Evolutionary conservation across 2,329 filamentous ascomycete genomes (phyloP).

Genomic region (Microdochium trichocladiopsis): DNA sequence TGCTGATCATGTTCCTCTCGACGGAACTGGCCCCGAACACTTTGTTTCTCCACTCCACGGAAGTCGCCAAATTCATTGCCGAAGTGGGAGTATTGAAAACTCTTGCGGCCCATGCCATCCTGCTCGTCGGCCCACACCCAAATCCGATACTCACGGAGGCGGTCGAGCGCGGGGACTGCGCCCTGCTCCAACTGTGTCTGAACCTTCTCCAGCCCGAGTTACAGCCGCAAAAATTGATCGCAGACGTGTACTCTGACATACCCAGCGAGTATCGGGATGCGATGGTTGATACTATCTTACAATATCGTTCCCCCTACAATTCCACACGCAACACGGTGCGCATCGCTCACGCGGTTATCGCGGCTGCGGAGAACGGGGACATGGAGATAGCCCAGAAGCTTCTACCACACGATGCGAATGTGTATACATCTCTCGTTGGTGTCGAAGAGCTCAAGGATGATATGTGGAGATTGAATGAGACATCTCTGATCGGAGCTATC

Average conservation of each 20-base stretch:
- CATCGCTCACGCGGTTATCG: not conserved
- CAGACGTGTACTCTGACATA: not conserved
- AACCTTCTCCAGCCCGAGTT: not conserved
- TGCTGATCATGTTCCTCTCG: not conserved
- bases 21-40: not conserved
- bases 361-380: not conserved
- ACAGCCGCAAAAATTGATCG: not conserved
- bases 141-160: not conserved
- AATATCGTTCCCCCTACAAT: not conserved
- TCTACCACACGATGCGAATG: not conserved
- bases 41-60: not conserved
- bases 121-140: not conserved
- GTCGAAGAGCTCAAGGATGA: not conserved
- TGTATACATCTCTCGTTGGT: not conserved
- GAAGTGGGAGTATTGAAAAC: not conserved
- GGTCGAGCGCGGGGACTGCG: not conserved
- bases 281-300: not conserved
- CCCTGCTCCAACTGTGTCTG: not conserved
- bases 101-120: not conserved
- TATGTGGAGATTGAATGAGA: not conserved
- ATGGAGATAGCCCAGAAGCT: not conserved
- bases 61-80: not conserved
- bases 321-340: not conserved
- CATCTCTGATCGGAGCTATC: not conserved
- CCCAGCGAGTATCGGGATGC: not conserved